These are phyloP conservation scores for Colletotrichum trifolii DNA, from an alignment of 2,329 filamentous ascomycete species.

Conservation along the genomic window DNA sequence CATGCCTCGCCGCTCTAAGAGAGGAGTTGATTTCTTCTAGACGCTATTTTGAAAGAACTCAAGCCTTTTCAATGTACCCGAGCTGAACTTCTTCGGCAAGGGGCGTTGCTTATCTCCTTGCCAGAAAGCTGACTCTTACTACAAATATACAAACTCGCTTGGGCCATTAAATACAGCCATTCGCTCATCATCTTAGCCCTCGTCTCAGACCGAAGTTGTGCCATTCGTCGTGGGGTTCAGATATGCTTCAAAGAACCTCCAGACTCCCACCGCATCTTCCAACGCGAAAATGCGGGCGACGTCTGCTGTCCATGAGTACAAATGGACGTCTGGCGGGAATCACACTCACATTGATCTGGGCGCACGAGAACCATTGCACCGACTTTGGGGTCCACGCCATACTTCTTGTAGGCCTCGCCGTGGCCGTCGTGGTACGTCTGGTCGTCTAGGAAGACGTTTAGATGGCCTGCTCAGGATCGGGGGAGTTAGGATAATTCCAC, in stretches of 20 bases:
- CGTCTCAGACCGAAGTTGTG: background rate
- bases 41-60: no score
- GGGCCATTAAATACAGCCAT: no score
- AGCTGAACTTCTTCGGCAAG: no score
- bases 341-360: constrained; percentile 74
- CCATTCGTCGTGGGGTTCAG: background rate
- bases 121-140: no score
- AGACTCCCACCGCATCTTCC: background rate
- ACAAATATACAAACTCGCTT: no score
- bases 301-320: background rate
- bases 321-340: background rate
- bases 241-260: constrained; percentile 1
- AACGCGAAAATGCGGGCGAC: background rate
- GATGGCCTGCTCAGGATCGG: constrained; percentile 24
- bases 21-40: no score
- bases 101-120: no score
- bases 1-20: no score
- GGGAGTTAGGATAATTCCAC: no score
- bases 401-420: constrained; percentile 63
- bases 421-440: constrained; percentile 63
- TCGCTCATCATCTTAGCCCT: background rate
- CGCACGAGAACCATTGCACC: constrained; percentile 71
- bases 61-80: no score
- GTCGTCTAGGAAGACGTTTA: constrained; percentile 67
- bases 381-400: constrained; percentile 64